Evolutionary conservation across 352 stramenopile species (phyloP).

Genomic region (Pythium phragmitis): DNA sequence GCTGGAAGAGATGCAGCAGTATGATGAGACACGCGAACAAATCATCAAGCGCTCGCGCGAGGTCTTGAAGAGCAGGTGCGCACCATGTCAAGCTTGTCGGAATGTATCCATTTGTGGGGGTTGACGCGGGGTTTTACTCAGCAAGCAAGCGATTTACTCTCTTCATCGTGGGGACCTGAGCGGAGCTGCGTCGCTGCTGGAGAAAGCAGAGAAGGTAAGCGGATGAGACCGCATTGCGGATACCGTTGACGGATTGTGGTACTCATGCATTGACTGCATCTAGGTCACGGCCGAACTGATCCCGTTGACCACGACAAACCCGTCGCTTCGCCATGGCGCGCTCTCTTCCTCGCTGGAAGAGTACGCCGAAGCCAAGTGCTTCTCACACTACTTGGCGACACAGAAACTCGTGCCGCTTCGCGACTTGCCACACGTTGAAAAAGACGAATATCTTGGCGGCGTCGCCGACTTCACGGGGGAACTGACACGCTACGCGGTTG

Average conservation of each 20-base stretch:
- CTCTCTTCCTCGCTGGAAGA: slow-evolving; percentile 91
- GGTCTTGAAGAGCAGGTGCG: slow-evolving; percentile 90
- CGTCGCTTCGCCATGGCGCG: slow-evolving; percentile 73
- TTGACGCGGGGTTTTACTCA: slow-evolving; percentile 18
- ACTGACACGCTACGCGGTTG: slow-evolving; percentile 86
- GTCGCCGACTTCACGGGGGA: slow-evolving; percentile 94
- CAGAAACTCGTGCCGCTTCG: slow-evolving; percentile 55
- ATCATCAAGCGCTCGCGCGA: slow-evolving; percentile 95
- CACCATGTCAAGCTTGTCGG: neutral
- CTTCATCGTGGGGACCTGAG: slow-evolving; percentile 86
- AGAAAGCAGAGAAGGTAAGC: slow-evolving; percentile 50
- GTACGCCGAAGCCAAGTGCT: slow-evolving; percentile 93
- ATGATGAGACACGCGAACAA: slow-evolving; percentile 90
- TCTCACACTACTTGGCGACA: slow-evolving; percentile 79
- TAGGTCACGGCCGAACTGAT: slow-evolving; percentile 78
- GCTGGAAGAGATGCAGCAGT: slow-evolving; percentile 85
- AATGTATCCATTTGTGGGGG: neutral
- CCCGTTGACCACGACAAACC: slow-evolving; percentile 77
- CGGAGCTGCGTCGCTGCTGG: slow-evolving; percentile 52
- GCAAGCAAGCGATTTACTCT: slow-evolving; percentile 94
- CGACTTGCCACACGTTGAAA: slow-evolving; percentile 51
- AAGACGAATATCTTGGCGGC: slow-evolving; percentile 94
- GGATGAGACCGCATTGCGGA: neutral
- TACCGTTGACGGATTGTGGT: neutral
- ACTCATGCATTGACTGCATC: neutral